Base-by-base conservation (phyloP, 75 land plant species). In the Sequoia sempervirens region DNA sequence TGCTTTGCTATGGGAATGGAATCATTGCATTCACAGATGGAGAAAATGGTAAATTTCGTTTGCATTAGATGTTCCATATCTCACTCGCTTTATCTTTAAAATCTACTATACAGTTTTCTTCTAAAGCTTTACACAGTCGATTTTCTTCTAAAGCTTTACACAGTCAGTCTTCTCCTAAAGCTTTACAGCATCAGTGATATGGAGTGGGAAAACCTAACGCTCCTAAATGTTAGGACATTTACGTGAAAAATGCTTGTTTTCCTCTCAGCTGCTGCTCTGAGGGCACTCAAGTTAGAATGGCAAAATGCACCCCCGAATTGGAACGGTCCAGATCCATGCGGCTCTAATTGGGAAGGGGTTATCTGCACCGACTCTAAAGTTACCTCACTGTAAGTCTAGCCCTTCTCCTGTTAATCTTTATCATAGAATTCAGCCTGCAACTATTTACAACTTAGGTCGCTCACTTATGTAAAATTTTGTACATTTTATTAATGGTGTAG, bases 341-440 rank as follows among this genome's bases (percentile, higher is more conserved):
- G 47, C 30, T 45, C 80, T 23, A 78, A 43, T 43, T 78, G 80
- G 80, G 80, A 43, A 26, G 80, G 85, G 82, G 37, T 84, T 52
- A 83, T 82, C 37, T 81, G 82, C 82, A 47, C 52, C 15, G 85
- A 82, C 20, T 82, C 82, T n/a, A 47, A 82, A 38, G 84, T 81
- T 50, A 30, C 37, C 18, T 78, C 50, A 18, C 15, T 78, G 80
- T 78, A 78, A 43, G n/a, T 75, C 43, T 75, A 2, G 20, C 66
- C 1, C 64, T 58, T 58, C n/a, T 58, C 50, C 50, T 47, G 11
- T 47, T 23, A 5, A 61, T 20, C 66, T 61, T 61, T 20, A 61
- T 20, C 23, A 61, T 61, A 61, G n/a, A 23, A 61, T 61, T 61
- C n/a, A 23, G 66, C 6, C n/a, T 56, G 61, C 20, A 56, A 37